Conservation (phyloP, 768 basidiomycete species). For the Terana coerulea region DNA sequence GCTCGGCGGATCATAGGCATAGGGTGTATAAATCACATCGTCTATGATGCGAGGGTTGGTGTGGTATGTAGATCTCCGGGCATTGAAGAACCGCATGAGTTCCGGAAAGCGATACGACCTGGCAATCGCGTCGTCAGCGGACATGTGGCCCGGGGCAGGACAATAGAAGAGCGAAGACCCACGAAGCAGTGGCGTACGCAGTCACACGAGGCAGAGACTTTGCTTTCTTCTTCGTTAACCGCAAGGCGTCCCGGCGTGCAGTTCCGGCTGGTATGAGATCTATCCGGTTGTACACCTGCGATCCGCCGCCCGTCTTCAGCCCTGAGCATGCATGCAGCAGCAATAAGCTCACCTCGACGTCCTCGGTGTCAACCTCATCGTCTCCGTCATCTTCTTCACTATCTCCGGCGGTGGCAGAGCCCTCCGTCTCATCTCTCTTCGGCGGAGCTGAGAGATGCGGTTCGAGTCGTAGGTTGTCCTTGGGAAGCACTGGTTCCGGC, state of each 20-base stretch:
- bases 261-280: slow-evolving; percentile 93
- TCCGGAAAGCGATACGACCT: slow-evolving; percentile 90
- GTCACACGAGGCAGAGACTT: slow-evolving; percentile 92
- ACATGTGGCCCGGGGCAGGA: not conserved
- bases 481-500: slow-evolving; percentile 45
- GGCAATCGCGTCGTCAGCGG: slow-evolving; percentile 7
- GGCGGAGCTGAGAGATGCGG: slow-evolving; percentile 16
- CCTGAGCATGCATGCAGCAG: not conserved
- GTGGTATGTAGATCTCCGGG: slow-evolving; percentile 76
- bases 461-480: slow-evolving; percentile 15
- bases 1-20: slow-evolving; percentile 59
- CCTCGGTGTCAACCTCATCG: slow-evolving; percentile 53
- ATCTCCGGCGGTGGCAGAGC: slow-evolving; percentile 45
- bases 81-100: slow-evolving; percentile 85
- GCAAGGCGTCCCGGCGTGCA: slow-evolving; percentile 85
- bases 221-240: slow-evolving; percentile 91
- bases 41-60: slow-evolving; percentile 87
- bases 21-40: slow-evolving; percentile 92
- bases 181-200: slow-evolving; percentile 93
- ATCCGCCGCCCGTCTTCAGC: not conserved
- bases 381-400: slow-evolving; percentile 70
- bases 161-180: slow-evolving; percentile 20
- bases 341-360: slow-evolving; percentile 60
- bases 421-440: slow-evolving; percentile 22
- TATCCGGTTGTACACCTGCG: slow-evolving; percentile 89